Evolutionary conservation across 2,329 filamentous ascomycete genomes (phyloP), one percentile per base, ranked within the genome.

Genomic region (Dothistroma septosporum): DNA sequence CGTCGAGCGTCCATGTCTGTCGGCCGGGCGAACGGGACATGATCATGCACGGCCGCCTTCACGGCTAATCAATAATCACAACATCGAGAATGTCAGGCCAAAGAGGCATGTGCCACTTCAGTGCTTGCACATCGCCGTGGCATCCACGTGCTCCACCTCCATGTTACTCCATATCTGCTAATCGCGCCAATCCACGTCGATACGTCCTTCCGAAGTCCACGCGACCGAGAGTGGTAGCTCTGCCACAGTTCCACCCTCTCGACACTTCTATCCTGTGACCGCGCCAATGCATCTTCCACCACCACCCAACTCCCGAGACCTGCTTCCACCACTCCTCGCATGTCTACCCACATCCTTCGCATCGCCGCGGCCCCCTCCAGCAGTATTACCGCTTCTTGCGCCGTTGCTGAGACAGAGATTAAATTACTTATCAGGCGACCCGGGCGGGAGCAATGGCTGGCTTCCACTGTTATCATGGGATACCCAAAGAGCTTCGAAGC

Each of bases 391-490:
- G 35, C 78, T 87, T 2, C 78, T 88, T 19, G 84, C 85, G 10
- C 85, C 85, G 9, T 84, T 87, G 49, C 79, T 88, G 2, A 83
- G 85, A 61, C 85, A 88, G 73, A 77, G 85, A 55, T 77, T 87
- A 2, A 80, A 83, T 66, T 79, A 91, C 57, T 79, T 93, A 60
- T 83, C 87, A 1, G 77, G 62, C 24, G 68, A 66, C 50, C 76
- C 81, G 53, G 82, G 79, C 70, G 61, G 74, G 3, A 78, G 65
- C n/a, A 70, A 76, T 59, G 68, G 70, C 49, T 93, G 90, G 89
- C 82, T 93, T 16, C 81, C 85, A 0, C 79, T 92, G 33, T 80
- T 93, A 24, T 88, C 85, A 71, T 92, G 90, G 78, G 84, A 89
- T 68, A 69, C 79, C 8, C 74, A 81, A 64, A 77, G 83, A 48